Base-by-base conservation (phyloP, 768 basidiomycete species). In the Russula brevipes region DNA sequence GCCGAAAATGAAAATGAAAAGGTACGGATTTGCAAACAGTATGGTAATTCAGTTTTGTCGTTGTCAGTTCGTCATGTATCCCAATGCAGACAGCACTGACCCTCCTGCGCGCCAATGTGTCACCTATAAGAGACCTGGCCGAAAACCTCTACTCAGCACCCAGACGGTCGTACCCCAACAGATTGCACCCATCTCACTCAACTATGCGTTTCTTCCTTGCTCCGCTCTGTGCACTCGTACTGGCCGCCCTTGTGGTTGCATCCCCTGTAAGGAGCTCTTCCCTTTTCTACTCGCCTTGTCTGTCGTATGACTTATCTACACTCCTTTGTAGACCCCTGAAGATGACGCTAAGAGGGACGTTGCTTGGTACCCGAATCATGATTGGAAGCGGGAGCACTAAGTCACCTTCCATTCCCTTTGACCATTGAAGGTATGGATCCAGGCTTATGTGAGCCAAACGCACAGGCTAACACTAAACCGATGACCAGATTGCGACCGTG, bases 191-290 rank as follows among this genome's bases (percentile, higher is more conserved):
- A 30, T n/a, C 62, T 16, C 33, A 4, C 30, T 24, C 4, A 0
- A 64, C 39, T 17, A 64, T 64, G 63, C 63, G 63, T 9, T 60
- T 64, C 49, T 17, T 60, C 54, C 41, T 50, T 9, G 42, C 24
- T 11, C n/a, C 58, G 0, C 30, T 64, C 42, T 45, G 33, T 5
- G 24, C 47, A 6, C 63, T 64, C 41, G 4, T 60, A 4, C 24
- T 64, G 16, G 58, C 49, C 44, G 4, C 54, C 9, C 35, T 64
- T 31, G 63, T 56, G 2, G 24, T 55, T 30, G 58, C 63, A 14
- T 7, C 1, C 5, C 63, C 63, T 2, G 63, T 64, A 19, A 64
- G 63, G 1, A 17, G 2, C n/a, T 14, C 17, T 39, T 8, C 16
- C 12, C 17, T 5, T 12, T 24, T 24, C 24, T 24, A 24, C 24